Conservation (phyloP, 1,284 basidiomycete genomes). For the Sanghuangporus sanghuang region DNA sequence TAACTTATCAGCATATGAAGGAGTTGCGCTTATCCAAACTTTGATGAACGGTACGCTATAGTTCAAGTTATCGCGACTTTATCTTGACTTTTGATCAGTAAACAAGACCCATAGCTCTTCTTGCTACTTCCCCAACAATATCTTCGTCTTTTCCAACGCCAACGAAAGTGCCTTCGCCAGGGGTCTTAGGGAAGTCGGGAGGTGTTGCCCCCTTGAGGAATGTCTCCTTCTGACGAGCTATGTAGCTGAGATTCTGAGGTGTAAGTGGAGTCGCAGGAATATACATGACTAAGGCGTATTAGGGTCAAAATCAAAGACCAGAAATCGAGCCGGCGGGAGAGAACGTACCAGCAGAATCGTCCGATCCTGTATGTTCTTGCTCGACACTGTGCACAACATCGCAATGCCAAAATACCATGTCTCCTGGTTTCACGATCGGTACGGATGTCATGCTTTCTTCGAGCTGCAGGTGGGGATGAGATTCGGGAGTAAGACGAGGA, state of each 20-base stretch:
- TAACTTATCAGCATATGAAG: too few species aligned
- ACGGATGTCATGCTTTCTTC: constrained; percentile 71
- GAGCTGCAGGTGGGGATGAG: constrained; percentile 67
- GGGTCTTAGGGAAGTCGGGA: constrained; percentile 68
- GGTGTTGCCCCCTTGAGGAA: constrained; percentile 61
- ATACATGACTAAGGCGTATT: constrained; percentile 56
- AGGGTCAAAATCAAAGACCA: not conserved
- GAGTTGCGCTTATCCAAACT: too few species aligned
- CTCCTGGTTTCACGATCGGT: constrained; percentile 72
- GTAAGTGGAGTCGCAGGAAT: constrained; percentile 79
- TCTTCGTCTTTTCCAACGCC: constrained; percentile 48
- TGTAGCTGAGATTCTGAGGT: constrained; percentile 54
- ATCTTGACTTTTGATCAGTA: not conserved
- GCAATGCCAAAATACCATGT: constrained; percentile 87
- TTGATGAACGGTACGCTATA: too few species aligned
- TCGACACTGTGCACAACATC: constrained; percentile 84
- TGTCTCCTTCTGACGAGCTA: constrained; percentile 54
- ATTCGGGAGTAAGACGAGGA: constrained; percentile 44
- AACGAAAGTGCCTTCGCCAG: constrained; percentile 46
- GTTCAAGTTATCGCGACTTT: too few species aligned
- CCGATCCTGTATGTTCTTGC: constrained; percentile 56
- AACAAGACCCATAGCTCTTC: constrained; percentile 49
- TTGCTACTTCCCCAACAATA: constrained; percentile 41
- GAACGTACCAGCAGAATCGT: constrained; percentile 64
- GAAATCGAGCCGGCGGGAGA: not conserved